Base-by-base conservation (phyloP, 2,329 filamentous ascomycete species). In the Mollisia scopiformis region DNA sequence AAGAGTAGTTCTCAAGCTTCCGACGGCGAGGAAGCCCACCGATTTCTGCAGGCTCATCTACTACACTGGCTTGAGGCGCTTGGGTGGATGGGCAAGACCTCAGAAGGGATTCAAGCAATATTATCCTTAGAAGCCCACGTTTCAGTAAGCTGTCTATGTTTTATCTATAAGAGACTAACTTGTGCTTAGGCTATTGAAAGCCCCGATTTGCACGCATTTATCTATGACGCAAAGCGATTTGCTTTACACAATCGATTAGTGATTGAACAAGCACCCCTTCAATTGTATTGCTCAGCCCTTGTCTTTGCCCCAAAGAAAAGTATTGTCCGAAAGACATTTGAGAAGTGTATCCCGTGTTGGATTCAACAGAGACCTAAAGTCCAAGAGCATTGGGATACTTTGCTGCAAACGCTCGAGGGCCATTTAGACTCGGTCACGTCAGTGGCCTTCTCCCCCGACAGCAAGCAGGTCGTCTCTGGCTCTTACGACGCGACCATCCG, bases 1-100 rank as follows among this genome's bases (percentile, higher is more conserved):
- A 53, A 69, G 43, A 68, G 69, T 63, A 59, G 61, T 43, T 57
- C 62, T 52, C 69, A 69, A 62, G 70, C 71, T 61, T 63, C 61
- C 59, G 68, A 72, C 57, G 55, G 60, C 52, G 69, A 71, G 23
- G 6, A 57, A 46, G 67, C 65, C 11, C 67, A 75, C 57, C n/a
- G 57, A 10, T 77, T 77, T 59, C 66, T 77, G 3, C 57, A 69
- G 57, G 49, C 60, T 31, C 71, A 76, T 59, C 55, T 75, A 37
- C 71, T 76, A 3, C 54, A 57, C 23, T 57, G 54, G 41, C 54
- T 57, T 25, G 54, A 57, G 28, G 54, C 54, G 1, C 66, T 75
- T 30, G 68, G 68, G 31, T 66, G 69, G 31, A 68, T 74, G 43
- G 51, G 63, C 39, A 66, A 71, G 58, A 54, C 6, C 58, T 47